phyloP scores from a whole-genome alignment of 805 yeast species.

The Debaryomyces hansenii region DNA sequence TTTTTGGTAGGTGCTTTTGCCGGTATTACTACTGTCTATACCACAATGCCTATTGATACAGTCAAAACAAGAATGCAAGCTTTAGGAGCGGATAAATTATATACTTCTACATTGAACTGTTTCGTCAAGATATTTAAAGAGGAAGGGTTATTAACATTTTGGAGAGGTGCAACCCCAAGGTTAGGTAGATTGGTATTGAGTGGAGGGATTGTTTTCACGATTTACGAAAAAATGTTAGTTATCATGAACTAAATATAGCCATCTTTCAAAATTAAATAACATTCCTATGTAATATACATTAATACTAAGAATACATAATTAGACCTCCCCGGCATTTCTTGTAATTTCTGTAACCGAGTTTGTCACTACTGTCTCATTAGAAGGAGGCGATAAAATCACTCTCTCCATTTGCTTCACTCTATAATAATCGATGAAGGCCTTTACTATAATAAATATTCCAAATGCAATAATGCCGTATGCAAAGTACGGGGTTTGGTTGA shows the following conservation, averaged over 20 bases:
- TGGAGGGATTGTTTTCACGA: constrained; percentile 97
- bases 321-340: neutral
- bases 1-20: constrained; percentile 89
- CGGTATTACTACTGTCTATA: constrained; percentile 84
- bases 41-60: constrained; percentile 95
- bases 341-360: constrained; percentile 1
- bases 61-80: constrained; percentile 98
- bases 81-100: constrained; percentile 69
- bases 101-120: constrained; percentile 78
- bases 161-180: constrained; percentile 99
- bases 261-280: constrained; percentile 1
- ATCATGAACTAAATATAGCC: constrained; percentile 18
- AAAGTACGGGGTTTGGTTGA: constrained; percentile 45
- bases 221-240: constrained; percentile 84
- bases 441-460: constrained; percentile 65
- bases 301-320: constrained; percentile 1
- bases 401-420: constrained; percentile 77
- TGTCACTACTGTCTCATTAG: constrained; percentile 5
- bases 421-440: constrained; percentile 70
- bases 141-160: constrained; percentile 87
- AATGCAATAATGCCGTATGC: constrained; percentile 64
- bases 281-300: neutral
- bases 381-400: constrained; percentile 51
- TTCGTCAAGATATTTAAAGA: constrained; percentile 75
- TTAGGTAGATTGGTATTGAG: constrained; percentile 87